These are phyloP conservation scores for Colletotrichum orchidophilum DNA, from an alignment of 2,329 filamentous ascomycete species.

Conservation along the genomic window DNA sequence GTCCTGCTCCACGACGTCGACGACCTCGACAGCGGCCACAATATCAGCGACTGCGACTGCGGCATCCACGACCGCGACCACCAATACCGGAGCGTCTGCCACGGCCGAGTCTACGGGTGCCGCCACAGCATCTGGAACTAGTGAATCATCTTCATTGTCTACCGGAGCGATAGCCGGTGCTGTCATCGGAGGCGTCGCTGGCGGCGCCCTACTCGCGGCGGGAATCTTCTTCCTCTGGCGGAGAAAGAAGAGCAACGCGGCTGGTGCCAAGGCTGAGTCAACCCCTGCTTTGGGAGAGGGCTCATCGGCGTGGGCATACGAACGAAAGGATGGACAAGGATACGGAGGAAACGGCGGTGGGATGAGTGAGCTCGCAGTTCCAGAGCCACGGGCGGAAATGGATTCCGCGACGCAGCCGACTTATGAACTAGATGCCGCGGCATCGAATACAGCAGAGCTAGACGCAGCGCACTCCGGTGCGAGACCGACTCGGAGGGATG, in stretches of 20 bases:
- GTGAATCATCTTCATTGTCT: not conserved
- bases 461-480: not conserved
- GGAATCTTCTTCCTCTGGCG: not conserved
- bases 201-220: not conserved
- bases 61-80: not conserved
- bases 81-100: not conserved
- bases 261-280: not conserved
- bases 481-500: not conserved
- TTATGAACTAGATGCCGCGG: not conserved
- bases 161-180: constrained; percentile 4
- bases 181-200: not conserved
- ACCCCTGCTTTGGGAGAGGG: not conserved
- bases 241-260: not conserved
- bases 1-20: not conserved
- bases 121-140: not conserved
- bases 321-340: not conserved
- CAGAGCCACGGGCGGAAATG: not conserved
- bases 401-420: not conserved
- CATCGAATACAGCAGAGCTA: not conserved
- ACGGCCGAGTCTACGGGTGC: not conserved
- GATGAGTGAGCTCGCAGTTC: not conserved
- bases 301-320: not conserved
- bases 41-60: not conserved
- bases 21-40: not conserved
- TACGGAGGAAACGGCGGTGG: not conserved